Conservation (phyloP, 345 rosid genomes). For the Nephelium lappaceum region DNA sequence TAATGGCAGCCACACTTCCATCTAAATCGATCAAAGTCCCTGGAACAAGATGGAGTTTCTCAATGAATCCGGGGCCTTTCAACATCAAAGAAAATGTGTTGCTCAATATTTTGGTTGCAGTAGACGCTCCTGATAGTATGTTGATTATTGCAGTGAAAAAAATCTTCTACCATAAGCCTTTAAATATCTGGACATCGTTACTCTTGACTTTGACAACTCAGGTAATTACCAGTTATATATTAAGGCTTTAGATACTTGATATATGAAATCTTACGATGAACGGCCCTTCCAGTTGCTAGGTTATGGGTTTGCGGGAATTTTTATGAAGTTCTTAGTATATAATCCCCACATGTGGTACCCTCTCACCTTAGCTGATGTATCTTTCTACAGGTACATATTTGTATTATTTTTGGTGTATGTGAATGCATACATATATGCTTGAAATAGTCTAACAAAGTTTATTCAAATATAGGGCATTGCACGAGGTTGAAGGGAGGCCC, state of each 20-base stretch:
- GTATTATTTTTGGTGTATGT: neutral
- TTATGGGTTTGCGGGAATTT: too few relatives aligned
- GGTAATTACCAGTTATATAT: neutral
- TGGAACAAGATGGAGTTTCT: conserved; percentile 29
- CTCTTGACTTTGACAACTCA: conserved; percentile 33
- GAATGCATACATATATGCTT: too few relatives aligned
- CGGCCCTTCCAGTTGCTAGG: conserved; percentile 29
- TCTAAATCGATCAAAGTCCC: neutral
- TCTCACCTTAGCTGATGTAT: conserved; percentile 32
- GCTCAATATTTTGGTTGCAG: conserved; percentile 29
- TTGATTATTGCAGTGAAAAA: conserved; percentile 14
- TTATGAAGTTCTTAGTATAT: too few relatives aligned
- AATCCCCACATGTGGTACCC: conserved; percentile 44
- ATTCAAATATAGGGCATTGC: conserved; percentile 32
- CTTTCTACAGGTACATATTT: conserved; percentile 25
- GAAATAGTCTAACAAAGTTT: too few relatives aligned
- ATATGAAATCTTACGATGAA: neutral
- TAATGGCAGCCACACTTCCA: conserved; percentile 33
- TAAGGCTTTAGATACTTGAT: neutral
- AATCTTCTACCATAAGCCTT: conserved; percentile 26
- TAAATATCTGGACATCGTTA: conserved; percentile 20
- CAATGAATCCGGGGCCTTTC: conserved; percentile 13
- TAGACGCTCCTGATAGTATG: conserved; percentile 8
- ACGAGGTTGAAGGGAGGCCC: neutral
- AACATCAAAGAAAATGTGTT: neutral